phyloP scores from a whole-genome alignment of 331 rosid species.

The Quercus tomentella region DNA sequence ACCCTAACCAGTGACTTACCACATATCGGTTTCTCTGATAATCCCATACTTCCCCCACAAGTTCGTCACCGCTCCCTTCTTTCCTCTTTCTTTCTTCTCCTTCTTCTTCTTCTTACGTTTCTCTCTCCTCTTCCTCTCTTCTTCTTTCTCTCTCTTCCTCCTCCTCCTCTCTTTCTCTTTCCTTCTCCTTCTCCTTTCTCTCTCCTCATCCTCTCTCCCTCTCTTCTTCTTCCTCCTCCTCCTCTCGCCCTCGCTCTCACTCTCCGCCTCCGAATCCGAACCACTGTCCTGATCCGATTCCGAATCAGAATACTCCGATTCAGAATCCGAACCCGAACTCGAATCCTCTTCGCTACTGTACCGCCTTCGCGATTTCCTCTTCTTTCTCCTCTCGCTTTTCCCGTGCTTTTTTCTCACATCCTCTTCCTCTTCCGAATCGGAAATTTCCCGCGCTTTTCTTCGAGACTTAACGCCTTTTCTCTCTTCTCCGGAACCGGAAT shows the following conservation, averaged over 20 bases:
- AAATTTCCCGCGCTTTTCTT: slow-evolving; percentile 35
- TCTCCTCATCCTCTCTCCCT: slow-evolving; percentile 36
- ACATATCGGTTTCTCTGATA: slow-evolving; percentile 96
- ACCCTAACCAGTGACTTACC: slow-evolving; percentile 38
- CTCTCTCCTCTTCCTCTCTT: slow-evolving; percentile 35
- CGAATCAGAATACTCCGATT: slow-evolving; percentile 44
- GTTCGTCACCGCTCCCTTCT: slow-evolving; percentile 81
- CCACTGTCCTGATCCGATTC: slow-evolving; percentile 22
- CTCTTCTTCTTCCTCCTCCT: slow-evolving; percentile 29
- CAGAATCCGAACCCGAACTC: slow-evolving; percentile 27
- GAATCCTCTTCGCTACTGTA: slow-evolving; percentile 60
- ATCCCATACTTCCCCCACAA: slow-evolving; percentile 88
- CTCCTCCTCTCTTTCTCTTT: slow-evolving; percentile 23
- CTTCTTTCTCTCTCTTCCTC: slow-evolving; percentile 24
- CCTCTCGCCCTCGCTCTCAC: slow-evolving; percentile 22
- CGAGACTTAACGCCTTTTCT: slow-evolving; percentile 39
- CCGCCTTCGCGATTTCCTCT: slow-evolving; percentile 48
- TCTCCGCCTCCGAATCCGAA: slow-evolving; percentile 36
- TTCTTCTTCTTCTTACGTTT: slow-evolving; percentile 39
- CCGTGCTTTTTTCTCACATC: slow-evolving; percentile 13
- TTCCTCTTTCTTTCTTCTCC: slow-evolving; percentile 68
- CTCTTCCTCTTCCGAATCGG: slow-evolving; percentile 36
- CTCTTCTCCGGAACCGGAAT: slow-evolving; percentile 24
- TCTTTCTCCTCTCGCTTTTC: slow-evolving; percentile 36
- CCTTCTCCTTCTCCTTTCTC: slow-evolving; percentile 24